phyloP scores from a whole-genome alignment of 257 asterid species.

The Primulina tabacum region DNA sequence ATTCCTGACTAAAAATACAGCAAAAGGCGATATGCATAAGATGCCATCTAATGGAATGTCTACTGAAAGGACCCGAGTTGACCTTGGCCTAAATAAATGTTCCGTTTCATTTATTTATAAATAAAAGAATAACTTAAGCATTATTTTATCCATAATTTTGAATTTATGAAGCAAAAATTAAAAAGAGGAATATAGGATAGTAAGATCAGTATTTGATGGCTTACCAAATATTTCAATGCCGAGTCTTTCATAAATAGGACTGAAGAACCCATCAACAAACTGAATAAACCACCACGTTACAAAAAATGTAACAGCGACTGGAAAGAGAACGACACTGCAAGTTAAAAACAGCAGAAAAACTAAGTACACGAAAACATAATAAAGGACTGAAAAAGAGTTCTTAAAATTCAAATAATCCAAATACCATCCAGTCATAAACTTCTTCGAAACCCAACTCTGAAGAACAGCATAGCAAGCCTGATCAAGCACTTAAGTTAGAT shows the following conservation, averaged over 20 bases:
- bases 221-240: constrained; percentile 90
- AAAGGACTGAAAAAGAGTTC: neutral
- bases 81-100: neutral
- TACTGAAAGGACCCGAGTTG: neutral
- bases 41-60: constrained; percentile 11
- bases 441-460: constrained; percentile 95
- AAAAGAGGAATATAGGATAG: neutral
- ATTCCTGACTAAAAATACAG: neutral
- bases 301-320: constrained; percentile 95
- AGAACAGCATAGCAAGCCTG: constrained; percentile 99
- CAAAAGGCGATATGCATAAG: neutral
- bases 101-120: neutral
- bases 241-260: constrained; percentile 90
- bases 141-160: neutral
- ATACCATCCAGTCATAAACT: constrained; percentile 99
- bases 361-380: constrained; percentile 1
- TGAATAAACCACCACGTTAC: constrained; percentile 97
- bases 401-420: constrained; percentile 14
- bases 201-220: constrained; percentile 30
- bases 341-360: constrained; percentile 18
- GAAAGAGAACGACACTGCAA: constrained; percentile 91
- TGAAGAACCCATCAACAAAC: constrained; percentile 96
- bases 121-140: neutral
- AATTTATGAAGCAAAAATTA: constrained; percentile 5
- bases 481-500: constrained; percentile 29